Conservation (phyloP, 306 rosid species). For the Styphnolobium japonicum region DNA sequence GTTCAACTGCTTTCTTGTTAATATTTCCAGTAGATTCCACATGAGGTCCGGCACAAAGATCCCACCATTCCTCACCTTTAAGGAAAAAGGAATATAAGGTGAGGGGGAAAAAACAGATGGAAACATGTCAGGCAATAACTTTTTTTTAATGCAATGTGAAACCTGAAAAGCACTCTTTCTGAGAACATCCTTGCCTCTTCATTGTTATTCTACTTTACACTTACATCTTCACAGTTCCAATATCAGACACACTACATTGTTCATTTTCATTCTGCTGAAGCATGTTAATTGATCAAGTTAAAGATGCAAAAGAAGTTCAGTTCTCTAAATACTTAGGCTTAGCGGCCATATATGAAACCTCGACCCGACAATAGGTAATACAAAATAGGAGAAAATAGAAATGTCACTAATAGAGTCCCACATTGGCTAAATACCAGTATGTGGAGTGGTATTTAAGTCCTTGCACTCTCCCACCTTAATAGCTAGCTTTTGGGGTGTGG, state of each 20-base stretch:
- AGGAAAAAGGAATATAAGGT: constrained; percentile 18
- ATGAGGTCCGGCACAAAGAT: constrained; percentile 98
- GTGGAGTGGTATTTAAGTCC: too few relatives aligned
- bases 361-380: not conserved
- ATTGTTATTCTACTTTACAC: constrained; percentile 34
- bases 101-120: constrained; percentile 12
- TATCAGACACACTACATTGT: constrained; percentile 32
- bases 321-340: constrained; percentile 18
- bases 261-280: constrained; percentile 38
- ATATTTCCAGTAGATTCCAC: constrained; percentile 90
- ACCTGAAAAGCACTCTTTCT: constrained; percentile 27
- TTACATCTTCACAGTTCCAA: constrained; percentile 36
- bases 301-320: constrained; percentile 28
- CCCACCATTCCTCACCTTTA: constrained; percentile 95
- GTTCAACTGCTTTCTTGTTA: constrained; percentile 86
- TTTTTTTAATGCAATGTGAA: constrained; percentile 22
- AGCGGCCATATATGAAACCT: not conserved
- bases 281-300: constrained; percentile 26
- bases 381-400: not conserved
- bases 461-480: too few relatives aligned
- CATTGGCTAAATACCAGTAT: too few relatives aligned
- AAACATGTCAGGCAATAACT: constrained; percentile 15
- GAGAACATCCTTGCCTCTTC: constrained; percentile 21
- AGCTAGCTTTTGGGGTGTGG: too few relatives aligned
- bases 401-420: too few relatives aligned